A percentile compares a stretch with the other conserved stretches of the same genome.
Evolutionary conservation across 2,329 filamentous ascomycete species (phyloP).

Genomic region (Botrytis fabae): DNA sequence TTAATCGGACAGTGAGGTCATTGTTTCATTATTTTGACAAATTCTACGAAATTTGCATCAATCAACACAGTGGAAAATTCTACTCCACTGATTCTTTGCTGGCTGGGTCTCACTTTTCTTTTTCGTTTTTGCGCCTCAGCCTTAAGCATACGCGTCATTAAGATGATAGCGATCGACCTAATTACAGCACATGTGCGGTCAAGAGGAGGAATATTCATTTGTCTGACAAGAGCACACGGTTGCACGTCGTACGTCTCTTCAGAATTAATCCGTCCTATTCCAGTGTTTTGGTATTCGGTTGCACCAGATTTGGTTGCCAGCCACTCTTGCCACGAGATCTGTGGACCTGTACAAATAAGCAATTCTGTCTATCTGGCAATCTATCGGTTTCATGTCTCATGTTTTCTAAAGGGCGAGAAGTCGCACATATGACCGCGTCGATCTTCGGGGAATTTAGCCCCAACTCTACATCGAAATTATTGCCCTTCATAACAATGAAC

Average conservation of each 20-base stretch:
- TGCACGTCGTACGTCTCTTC: neutral
- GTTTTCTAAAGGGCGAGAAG: neutral
- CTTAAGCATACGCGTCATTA: slow-evolving; percentile 13
- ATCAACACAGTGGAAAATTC: neutral
- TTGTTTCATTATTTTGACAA: neutral
- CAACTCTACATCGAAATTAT: neutral
- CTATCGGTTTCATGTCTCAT: neutral
- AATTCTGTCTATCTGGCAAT: neutral
- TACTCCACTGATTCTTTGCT: neutral
- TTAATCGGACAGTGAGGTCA: neutral
- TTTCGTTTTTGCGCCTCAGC: neutral
- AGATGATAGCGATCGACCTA: neutral
- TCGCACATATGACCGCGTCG: neutral
- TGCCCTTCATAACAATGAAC: neutral
- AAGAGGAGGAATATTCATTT: neutral
- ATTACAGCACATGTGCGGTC: neutral
- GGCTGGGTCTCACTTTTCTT: neutral
- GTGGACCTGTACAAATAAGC: neutral
- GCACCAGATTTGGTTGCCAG: slow-evolving; percentile 9
- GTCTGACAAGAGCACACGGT: neutral
- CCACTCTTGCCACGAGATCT: slow-evolving; percentile 8
- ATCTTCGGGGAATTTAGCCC: neutral
- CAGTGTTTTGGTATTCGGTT: slow-evolving; percentile 12
- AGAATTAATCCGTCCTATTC: neutral
- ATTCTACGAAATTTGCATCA: neutral